Base-by-base conservation (phyloP, 2,329 filamentous ascomycete species). In the Colletotrichum lupini region DNA sequence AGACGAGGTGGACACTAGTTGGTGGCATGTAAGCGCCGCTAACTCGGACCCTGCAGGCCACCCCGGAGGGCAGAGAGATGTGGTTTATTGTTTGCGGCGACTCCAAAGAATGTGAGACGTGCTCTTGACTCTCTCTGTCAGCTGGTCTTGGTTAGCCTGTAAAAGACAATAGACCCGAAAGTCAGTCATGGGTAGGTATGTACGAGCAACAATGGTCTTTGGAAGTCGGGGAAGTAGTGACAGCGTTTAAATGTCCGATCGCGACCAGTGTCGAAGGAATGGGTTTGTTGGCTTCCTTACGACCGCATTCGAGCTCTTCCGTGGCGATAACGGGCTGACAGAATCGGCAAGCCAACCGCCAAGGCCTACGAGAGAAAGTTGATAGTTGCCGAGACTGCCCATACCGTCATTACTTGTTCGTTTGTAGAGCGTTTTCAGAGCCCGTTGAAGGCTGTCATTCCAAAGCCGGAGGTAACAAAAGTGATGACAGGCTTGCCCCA, bases 31-130 rank as follows among this genome's bases (percentile, higher is more conserved):
- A 58, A 61, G 55, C 67, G 67, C 61, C 67, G 56, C 71, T 71
- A 73, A 71, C 55, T 66, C 60, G 67, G 71, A 71, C 60, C 71
- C 60, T 73, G 71, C 71, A 71, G 57, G 67, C 22, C 53, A 60
- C 28, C 67, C 55, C 14, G 60, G 55, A 46, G 59, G 56, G 42
- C 42, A 65, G 28, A 60, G 59, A 65, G 56, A 32, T 64, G 32
- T 53, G 60, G 60, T 73, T 67, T 60, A 56, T 60, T 65, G 49
- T 49, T 66, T 56, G 60, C 49, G 49, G 42, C 55, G n/a, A 67
- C 22, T 30, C 57, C n/a, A 71, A 26, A 42, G n/a, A 62, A 66
- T 52, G 70, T 57, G 55, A 57, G 60, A 70, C 60, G 52, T 55
- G 22, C 24, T 55, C 32, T 56, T 28, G 12, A 37, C 35, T 14